phyloP scores from a whole-genome alignment of 148 eudicot species.

The Polygonum maritimum region DNA sequence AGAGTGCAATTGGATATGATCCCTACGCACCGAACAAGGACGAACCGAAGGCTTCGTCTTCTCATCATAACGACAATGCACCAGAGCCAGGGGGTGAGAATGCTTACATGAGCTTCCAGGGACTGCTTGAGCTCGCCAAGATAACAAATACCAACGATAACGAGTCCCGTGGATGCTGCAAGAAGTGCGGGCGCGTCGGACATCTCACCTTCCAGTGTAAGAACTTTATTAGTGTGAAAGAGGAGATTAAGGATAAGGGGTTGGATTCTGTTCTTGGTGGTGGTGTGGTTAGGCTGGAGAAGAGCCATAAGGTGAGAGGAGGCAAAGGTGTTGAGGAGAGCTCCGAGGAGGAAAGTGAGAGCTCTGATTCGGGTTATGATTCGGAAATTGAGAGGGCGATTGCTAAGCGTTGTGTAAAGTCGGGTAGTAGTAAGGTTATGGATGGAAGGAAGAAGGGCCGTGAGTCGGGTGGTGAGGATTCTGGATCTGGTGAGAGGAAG shows the following conservation, averaged over 20 bases:
- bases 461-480: constrained; percentile 35
- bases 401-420: constrained; percentile 51
- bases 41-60: constrained; percentile 39
- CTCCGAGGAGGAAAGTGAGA: constrained; percentile 62
- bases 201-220: constrained; percentile 88
- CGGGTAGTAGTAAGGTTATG: constrained; percentile 30
- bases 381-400: constrained; percentile 80
- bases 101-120: constrained; percentile 81
- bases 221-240: constrained; percentile 76
- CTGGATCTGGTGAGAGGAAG: constrained; percentile 32
- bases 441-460: constrained; percentile 30
- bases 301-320: constrained; percentile 23
- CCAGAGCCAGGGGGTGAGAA: constrained; percentile 44
- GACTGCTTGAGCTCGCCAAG: constrained; percentile 73
- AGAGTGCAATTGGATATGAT: constrained; percentile 87
- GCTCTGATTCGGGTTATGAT: constrained; percentile 79
- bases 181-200: constrained; percentile 94
- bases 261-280: constrained; percentile 29
- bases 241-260: constrained; percentile 47
- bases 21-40: constrained; percentile 92
- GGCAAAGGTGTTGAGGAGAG: constrained; percentile 40
- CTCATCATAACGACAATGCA: constrained; percentile 19
- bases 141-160: constrained; percentile 50
- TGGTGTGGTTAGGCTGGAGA: constrained; percentile 60
- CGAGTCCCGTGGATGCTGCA: constrained; percentile 89